Evolutionary conservation across 306 rosid species (phyloP).

Genomic region (Citrullus amarus): DNA sequence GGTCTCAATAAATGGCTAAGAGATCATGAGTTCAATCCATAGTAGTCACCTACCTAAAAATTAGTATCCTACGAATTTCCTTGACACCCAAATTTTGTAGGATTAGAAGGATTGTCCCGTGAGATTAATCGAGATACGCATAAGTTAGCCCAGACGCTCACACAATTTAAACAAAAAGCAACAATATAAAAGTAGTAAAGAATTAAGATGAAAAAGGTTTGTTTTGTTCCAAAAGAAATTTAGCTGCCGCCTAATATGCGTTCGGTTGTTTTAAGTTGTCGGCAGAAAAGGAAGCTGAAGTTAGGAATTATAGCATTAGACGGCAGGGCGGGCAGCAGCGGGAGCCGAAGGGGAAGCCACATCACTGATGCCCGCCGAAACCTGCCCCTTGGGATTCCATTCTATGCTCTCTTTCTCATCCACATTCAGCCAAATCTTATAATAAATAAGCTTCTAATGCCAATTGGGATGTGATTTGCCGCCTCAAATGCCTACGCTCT

Average conservation of each 20-base stretch:
- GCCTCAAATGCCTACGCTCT: background rate
- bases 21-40: too few species aligned
- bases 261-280: background rate
- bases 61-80: too few species aligned
- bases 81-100: too few species aligned
- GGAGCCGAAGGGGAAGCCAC: background rate
- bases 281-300: background rate
- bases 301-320: background rate
- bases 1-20: too few species aligned
- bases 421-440: background rate
- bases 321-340: background rate
- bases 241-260: conserved; percentile 7
- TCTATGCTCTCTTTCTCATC: background rate
- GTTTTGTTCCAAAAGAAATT: background rate
- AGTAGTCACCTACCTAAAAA: too few species aligned
- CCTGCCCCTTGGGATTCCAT: background rate
- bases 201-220: background rate
- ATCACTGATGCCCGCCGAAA: background rate
- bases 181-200: background rate
- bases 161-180: background rate
- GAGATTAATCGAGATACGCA: too few species aligned
- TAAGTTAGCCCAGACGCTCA: too few species aligned
- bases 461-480: background rate
- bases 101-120: too few species aligned
- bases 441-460: background rate